Conservation (phyloP, 805 yeast species). For the Starmerella bombi region DNA sequence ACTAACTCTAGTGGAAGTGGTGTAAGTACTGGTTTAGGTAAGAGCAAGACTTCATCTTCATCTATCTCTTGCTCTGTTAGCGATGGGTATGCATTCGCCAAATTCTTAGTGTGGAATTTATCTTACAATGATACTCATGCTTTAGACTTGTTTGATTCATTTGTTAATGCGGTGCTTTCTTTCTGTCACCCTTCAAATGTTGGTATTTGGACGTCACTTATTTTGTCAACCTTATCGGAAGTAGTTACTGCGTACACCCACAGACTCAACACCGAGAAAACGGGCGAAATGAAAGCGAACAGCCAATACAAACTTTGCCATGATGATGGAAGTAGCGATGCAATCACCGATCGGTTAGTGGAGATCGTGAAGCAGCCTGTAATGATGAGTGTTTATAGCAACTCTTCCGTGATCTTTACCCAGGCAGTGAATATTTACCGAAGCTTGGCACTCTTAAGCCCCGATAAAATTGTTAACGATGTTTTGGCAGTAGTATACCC, state of each 20-base stretch:
- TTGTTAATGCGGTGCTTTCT: constrained; percentile 60
- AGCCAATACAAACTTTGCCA: constrained; percentile 22
- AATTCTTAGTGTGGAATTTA: constrained; percentile 51
- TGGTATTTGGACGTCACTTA: constrained; percentile 74
- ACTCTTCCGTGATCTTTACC: constrained; percentile 7
- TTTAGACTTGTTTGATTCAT: constrained; percentile 36
- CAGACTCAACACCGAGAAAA: constrained; percentile 24
- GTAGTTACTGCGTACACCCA: constrained; percentile 32
- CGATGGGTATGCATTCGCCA: constrained; percentile 23
- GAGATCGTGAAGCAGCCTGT: constrained; percentile 42
- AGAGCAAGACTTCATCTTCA: too few relatives aligned
- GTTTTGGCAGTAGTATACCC: constrained; percentile 49
- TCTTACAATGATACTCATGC: constrained; percentile 29
- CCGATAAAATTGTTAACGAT: constrained; percentile 32
- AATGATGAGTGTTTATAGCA: constrained; percentile 40
- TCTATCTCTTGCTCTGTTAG: too few relatives aligned
- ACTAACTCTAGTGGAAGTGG: too few relatives aligned
- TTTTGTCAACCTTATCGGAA: constrained; percentile 52
- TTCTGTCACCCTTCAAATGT: constrained; percentile 83
- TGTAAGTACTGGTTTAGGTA: too few relatives aligned
- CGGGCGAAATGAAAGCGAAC: constrained; percentile 23
- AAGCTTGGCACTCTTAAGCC: constrained; percentile 45
- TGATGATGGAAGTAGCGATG: too few relatives aligned
- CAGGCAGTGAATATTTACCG: constrained; percentile 10
- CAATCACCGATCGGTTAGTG: constrained; percentile 33